Percentiles rank a stretch among this genome's conserved stretches.
phyloP scores from a whole-genome alignment of 345 rosid genomes.

The Leavenworthia alabamica region DNA sequence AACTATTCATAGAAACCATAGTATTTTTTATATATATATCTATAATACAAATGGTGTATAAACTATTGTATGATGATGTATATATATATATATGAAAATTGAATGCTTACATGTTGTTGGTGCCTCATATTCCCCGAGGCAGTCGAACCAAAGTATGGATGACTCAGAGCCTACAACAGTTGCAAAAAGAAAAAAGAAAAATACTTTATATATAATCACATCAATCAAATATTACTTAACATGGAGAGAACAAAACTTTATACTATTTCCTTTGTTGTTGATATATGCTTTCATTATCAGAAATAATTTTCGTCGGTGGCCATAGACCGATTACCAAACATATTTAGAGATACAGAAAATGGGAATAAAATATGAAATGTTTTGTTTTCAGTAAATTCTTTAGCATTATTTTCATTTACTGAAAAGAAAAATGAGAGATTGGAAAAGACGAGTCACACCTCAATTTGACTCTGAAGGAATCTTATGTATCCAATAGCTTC shows the following conservation, averaged over 20 bases:
- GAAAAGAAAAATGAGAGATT: constrained; percentile 14
- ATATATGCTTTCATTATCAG: not conserved
- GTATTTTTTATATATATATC: not conserved
- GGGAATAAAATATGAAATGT: not conserved
- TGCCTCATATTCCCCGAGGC: constrained; percentile 59
- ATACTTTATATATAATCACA: constrained; percentile 18
- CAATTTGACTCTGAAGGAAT: constrained; percentile 99
- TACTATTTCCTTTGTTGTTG: not conserved
- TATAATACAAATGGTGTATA: not conserved
- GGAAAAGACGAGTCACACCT: constrained; percentile 53
- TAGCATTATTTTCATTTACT: not conserved
- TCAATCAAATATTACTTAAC: constrained; percentile 23
- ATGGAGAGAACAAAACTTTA: constrained; percentile 24
- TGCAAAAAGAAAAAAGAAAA: not conserved
- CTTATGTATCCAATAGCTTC: constrained; percentile 99
- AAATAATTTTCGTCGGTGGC: not conserved
- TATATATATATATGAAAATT: not conserved
- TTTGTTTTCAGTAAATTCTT: not conserved
- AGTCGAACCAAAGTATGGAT: constrained; percentile 76
- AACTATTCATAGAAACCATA: constrained; percentile 38
- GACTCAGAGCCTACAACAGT: constrained; percentile 78
- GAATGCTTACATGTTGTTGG: constrained; percentile 60
- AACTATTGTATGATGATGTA: not conserved
- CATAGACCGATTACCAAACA: not conserved
- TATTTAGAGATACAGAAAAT: not conserved